Base-by-base conservation (phyloP, 2,329 filamentous ascomycete genomes). In the Graphilbum fragrans region DNA sequence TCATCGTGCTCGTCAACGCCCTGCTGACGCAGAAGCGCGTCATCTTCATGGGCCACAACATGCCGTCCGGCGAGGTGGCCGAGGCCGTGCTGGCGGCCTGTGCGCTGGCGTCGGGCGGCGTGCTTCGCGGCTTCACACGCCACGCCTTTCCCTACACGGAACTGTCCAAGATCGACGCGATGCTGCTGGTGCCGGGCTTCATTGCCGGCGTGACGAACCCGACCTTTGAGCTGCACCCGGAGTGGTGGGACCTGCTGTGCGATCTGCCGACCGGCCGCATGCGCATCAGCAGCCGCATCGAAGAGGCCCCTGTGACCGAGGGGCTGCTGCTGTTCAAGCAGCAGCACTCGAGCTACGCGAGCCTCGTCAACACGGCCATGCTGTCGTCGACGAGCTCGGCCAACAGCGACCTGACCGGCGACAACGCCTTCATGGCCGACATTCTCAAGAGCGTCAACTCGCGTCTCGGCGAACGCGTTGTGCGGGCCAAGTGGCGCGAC, bases 61-160 rank as follows among this genome's bases (percentile, higher is more conserved):
- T 90, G 59, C 90, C 92, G 1, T 95, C 92, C 1, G 87, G 88
- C 19, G 88, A 95, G 56, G 92, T 98, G 21, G 92, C 92, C 2
- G 90, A 98, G 64, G 90, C 92, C n/a, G 92, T 98, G 3, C 72
- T 98, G 9, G 92, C 87, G n/a, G 88, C 92, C 2, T 98, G 92
- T 59, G 86, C 92, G 11, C 71, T 98, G 37, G 90, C 84, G 14
- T 95, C 88, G 12, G 92, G 92, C 18, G 90, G 92, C 6, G 69
- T 94, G n/a, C 67, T 98, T 29, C 75, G 88, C 43, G 92, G 92
- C 22, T 98, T 98, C 61, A 94, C 90, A 9, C 77, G 92, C 17
- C 86, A 96, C 62, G 92, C 92, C 1, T 98, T 98, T 56, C 92
- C 92, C 2, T 98, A 98, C 56, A 98, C 92, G 1, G 92, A 98